These are phyloP conservation scores for Soucietia sequanensis DNA, from an alignment of 805 yeast genomes.

Conservation along the genomic window DNA sequence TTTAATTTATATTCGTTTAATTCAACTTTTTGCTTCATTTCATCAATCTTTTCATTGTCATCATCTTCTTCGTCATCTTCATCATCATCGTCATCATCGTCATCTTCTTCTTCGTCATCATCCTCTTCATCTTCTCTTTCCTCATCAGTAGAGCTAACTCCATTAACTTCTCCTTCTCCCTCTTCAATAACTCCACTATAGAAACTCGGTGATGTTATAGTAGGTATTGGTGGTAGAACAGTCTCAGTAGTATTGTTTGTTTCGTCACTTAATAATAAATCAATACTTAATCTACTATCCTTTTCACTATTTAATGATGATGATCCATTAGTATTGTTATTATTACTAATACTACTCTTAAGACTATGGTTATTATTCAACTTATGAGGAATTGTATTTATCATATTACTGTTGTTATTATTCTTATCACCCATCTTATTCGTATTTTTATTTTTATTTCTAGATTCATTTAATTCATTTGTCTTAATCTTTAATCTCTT, in stretches of 20 bases:
- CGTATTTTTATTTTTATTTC: background rate
- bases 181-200: constrained; percentile 2
- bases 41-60: too few species aligned
- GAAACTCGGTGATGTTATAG: constrained; percentile 2
- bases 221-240: background rate
- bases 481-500: too few species aligned
- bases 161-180: background rate
- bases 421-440: background rate
- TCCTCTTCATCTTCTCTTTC: background rate
- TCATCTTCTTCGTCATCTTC: too few species aligned
- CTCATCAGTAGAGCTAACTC: background rate
- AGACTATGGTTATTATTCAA: too few species aligned
- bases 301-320: background rate
- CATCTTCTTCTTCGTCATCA: too few species aligned
- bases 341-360: constrained; percentile 5
- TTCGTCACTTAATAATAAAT: constrained; percentile 1
- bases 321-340: constrained; percentile 1
- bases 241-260: constrained; percentile 3
- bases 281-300: background rate
- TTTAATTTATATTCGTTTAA: too few species aligned
- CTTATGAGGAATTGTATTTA: too few species aligned
- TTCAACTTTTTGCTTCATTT: too few species aligned
- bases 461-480: background rate
- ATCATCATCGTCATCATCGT: too few species aligned
- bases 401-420: background rate